Evolutionary conservation across 2,329 filamentous ascomycete species (phyloP).

Genomic region (Diaporthe vexans): DNA sequence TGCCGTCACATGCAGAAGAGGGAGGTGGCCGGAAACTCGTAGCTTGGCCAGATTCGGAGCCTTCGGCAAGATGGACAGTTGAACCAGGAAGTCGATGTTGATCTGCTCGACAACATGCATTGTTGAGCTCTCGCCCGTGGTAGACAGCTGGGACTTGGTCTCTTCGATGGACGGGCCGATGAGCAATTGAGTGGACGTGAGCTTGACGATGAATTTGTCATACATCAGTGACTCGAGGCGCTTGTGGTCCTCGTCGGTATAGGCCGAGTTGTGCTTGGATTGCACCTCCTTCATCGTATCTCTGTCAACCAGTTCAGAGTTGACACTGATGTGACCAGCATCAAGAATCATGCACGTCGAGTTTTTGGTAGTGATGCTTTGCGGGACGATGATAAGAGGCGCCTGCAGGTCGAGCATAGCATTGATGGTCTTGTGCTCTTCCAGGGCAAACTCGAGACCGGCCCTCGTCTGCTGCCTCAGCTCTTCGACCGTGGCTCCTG

Average conservation of each 20-base stretch:
- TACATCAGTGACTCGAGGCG: conserved; percentile 95
- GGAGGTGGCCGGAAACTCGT: conserved; percentile 90
- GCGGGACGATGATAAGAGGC: conserved; percentile 94
- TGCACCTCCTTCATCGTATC: conserved; percentile 92
- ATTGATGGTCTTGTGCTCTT: conserved; percentile 98
- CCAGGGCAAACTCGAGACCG: conserved; percentile 93
- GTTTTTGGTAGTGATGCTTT: conserved; percentile 85
- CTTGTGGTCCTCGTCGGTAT: conserved; percentile 90
- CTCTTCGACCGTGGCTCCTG: conserved; percentile 94
- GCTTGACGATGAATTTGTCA: conserved; percentile 93
- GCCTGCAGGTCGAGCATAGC: conserved; percentile 96
- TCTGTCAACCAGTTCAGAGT: conserved; percentile 93
- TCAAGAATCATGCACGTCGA: conserved; percentile 94
- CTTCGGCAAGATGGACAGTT: conserved; percentile 96
- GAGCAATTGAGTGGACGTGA: conserved; percentile 94
- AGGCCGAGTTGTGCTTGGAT: conserved; percentile 87
- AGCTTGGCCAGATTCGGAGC: conserved; percentile 93
- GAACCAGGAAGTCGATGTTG: conserved; percentile 97
- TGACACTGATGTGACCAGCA: conserved; percentile 94
- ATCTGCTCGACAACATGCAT: conserved; percentile 96
- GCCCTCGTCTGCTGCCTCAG: conserved; percentile 95
- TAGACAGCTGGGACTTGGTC: conserved; percentile 84
- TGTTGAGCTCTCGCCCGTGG: conserved; percentile 76
- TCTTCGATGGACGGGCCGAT: conserved; percentile 94
- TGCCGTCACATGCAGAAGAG: conserved; percentile 89